Base-by-base conservation (phyloP, 169 alveolate species). In the Amoebophrya sp. region DNA sequence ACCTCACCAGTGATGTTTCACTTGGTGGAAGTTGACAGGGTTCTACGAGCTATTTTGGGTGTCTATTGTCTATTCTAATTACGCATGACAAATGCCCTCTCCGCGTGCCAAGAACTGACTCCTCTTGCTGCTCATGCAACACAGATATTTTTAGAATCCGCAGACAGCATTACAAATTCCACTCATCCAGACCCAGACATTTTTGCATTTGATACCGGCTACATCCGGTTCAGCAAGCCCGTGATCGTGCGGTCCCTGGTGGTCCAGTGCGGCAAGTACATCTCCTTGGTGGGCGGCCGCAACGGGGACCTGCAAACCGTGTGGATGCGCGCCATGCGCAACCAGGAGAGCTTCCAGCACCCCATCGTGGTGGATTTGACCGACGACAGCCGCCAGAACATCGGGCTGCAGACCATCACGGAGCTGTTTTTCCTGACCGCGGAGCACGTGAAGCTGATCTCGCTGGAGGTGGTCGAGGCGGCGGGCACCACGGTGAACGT, bases 381-480 rank as follows among this genome's bases (percentile, higher is more conserved):
- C 35, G 83, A 66, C 32, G 83, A 66, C 35, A 0, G 32, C 32
- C 83, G 83, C 35, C 83, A 66, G 83, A 66, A 66, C 35, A n/a
- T 66, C 83, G 83, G 83, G 29, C 83, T 66, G 12, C 35, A 12
- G 83, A 25, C 35, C 10, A 25, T 66, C 10, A 1, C 29, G 39
- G 83, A 66, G 83, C 83, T 66, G 83, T 66, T 66, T 66, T 66
- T 66, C 18, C 83, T 66, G 83, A 66, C 83, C 32, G 83, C 83
- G 35, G 83, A 66, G 83, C 83, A 25, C 83, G 83, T 66, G 83
- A 18, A n/a, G 29, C 35, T 66, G 12, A 66, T 66, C 35, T 66
- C 83, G 12, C 12, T 66, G 32, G 83, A 66, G 83, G 83, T 66
- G 29, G 83, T 25, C 29, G 39, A 2, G 83, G 83, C 83, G 35